phyloP scores from a whole-genome alignment of 108 stramenopile genomes.

The Hondaea fermentalgiana region DNA sequence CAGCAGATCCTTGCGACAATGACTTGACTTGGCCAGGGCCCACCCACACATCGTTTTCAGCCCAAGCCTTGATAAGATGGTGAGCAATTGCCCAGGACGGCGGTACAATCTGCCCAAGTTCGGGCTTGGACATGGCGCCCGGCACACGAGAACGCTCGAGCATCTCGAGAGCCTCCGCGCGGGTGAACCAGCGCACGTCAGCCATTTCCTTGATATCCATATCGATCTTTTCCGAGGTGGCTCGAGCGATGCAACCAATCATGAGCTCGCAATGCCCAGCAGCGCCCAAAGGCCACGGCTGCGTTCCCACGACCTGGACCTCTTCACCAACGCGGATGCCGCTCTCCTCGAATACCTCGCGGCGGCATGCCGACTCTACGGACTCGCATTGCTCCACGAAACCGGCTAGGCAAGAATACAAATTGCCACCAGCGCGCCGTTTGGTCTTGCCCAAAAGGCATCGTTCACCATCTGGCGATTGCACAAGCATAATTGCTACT shows the following conservation, averaged over 20 bases:
- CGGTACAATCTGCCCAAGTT: background rate
- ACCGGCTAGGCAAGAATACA: constrained; percentile 21
- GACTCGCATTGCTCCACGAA: constrained; percentile 18
- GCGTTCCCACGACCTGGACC: background rate
- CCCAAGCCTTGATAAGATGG: background rate
- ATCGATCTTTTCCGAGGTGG: background rate
- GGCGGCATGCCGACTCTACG: constrained; percentile 6
- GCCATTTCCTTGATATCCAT: constrained; percentile 1
- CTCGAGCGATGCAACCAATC: constrained; percentile 14
- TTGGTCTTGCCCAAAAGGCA: constrained; percentile 5
- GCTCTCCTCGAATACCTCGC: constrained; percentile 22
- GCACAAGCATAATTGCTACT: constrained; percentile 16
- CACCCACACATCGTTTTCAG: background rate
- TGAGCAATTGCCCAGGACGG: background rate
- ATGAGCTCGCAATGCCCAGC: constrained; percentile 19
- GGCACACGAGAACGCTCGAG: background rate
- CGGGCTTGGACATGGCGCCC: background rate
- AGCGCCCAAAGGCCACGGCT: constrained; percentile 22
- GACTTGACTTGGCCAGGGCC: too few species aligned
- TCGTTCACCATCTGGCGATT: background rate
- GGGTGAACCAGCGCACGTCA: constrained; percentile 12
- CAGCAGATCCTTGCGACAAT: too few species aligned
- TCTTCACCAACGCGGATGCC: constrained; percentile 14
- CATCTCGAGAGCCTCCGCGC: background rate
- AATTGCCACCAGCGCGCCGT: background rate